Conservation (phyloP, 106 monocot genomes). For the Ottelia alismoides region DNA sequence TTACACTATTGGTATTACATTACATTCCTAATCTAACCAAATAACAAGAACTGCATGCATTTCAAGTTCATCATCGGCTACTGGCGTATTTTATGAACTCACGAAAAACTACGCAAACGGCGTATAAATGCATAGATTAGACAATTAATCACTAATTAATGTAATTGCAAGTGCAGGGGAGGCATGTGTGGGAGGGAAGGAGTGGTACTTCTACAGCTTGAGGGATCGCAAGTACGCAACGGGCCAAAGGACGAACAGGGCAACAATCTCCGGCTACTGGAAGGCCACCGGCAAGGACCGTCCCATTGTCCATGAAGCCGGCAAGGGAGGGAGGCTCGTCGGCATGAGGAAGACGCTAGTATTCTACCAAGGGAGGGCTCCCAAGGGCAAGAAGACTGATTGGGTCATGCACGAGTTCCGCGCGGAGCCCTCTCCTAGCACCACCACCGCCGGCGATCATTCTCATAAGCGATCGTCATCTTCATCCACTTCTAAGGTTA, state of each 20-base stretch:
- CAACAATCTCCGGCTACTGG: slow-evolving; percentile 17
- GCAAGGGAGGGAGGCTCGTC: slow-evolving; percentile 13
- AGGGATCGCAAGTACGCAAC: slow-evolving; percentile 12
- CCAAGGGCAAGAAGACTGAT: slow-evolving; percentile 78
- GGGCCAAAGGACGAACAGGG: slow-evolving; percentile 14
- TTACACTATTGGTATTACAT: background rate
- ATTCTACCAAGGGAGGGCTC: slow-evolving; percentile 82
- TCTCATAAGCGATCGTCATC: too few relatives aligned
- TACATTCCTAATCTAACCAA: too few relatives aligned
- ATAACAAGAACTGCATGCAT: background rate
- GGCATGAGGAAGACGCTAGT: slow-evolving; percentile 92
- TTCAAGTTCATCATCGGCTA: background rate
- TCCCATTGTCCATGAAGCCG: slow-evolving; percentile 2
- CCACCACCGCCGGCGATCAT: too few relatives aligned
- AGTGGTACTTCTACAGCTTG: slow-evolving; percentile 26
- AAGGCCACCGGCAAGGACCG: slow-evolving; percentile 25
- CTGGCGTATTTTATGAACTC: background rate
- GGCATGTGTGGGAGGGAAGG: slow-evolving; percentile 15
- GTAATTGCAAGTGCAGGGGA: background rate
- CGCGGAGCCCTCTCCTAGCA: too few relatives aligned
- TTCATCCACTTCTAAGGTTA: too few relatives aligned
- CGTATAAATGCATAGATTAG: too few relatives aligned
- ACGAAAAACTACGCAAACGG: too few relatives aligned
- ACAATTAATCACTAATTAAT: background rate
- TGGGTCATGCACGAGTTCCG: slow-evolving; percentile 97